Conservation (phyloP, 768 basidiomycete genomes). For the Tremella fuciformis region DNA sequence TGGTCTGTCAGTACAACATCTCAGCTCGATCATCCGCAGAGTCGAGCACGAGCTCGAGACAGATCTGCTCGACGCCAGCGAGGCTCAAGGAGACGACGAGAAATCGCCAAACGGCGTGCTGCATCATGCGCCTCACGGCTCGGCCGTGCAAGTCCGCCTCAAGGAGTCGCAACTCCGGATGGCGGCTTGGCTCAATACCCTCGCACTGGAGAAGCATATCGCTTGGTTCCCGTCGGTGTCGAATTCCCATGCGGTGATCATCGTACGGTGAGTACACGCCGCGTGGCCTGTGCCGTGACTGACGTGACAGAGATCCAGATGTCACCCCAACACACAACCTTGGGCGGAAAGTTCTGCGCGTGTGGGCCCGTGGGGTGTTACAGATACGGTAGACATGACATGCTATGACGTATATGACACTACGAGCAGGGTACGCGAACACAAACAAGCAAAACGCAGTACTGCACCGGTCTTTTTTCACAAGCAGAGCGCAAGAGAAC, state of each 20-base stretch:
- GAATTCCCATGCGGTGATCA: conserved; percentile 41
- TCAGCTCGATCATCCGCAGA: conserved; percentile 28
- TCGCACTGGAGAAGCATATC: conserved; percentile 30
- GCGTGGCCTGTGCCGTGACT: not conserved
- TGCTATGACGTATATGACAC: not conserved
- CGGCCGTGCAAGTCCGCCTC: conserved; percentile 19
- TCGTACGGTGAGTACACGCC: conserved; percentile 35
- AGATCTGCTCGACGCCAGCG: conserved; percentile 23
- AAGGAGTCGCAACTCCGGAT: conserved; percentile 34
- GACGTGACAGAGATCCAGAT: not conserved
- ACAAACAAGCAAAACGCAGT: not conserved
- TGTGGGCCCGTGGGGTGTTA: not conserved
- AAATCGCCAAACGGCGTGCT: no score
- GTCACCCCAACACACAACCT: not conserved
- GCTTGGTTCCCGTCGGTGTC: conserved; percentile 41
- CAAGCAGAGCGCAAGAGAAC: not conserved
- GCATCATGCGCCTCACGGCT: no score
- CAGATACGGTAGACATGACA: not conserved
- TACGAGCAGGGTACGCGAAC: not conserved
- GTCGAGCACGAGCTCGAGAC: conserved; percentile 32
- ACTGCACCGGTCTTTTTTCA: no score
- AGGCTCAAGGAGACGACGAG: not conserved
- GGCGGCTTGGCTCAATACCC: conserved; percentile 29
- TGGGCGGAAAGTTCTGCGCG: not conserved
- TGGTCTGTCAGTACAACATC: conserved; percentile 28